phyloP scores from a whole-genome alignment of 768 basidiomycete genomes.

The Cyclocybe cylindracea region DNA sequence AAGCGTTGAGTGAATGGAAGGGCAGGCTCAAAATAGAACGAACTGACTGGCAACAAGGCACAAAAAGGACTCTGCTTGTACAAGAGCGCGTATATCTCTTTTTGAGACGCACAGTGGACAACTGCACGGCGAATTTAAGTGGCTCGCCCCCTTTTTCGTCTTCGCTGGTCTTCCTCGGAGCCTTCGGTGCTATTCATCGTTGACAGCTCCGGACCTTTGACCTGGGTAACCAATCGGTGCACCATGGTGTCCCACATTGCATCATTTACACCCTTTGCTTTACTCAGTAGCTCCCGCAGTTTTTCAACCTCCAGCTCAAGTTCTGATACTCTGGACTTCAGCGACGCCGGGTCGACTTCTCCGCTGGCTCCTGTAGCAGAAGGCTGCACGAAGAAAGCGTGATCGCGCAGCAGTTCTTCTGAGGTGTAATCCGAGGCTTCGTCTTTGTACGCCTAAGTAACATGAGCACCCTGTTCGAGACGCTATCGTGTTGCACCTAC shows the following conservation, averaged over 20 bases:
- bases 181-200: constrained; percentile 3
- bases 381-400: constrained; percentile 64
- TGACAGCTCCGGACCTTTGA: constrained; percentile 9
- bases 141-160: constrained; percentile 27
- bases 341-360: constrained; percentile 35
- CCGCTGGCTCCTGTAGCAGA: constrained; percentile 23
- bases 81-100: too few relatives aligned
- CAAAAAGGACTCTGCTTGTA: too few relatives aligned
- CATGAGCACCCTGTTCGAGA: constrained; percentile 4
- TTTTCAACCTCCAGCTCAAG: constrained; percentile 72
- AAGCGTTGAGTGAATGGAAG: too few relatives aligned
- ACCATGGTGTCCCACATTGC: constrained; percentile 91
- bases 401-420: constrained; percentile 64
- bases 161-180: constrained; percentile 15
- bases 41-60: neutral
- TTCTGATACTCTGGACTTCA: constrained; percentile 60
- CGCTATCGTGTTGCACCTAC: constrained; percentile 29
- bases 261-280: constrained; percentile 91
- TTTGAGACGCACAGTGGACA: neutral
- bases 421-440: constrained; percentile 41
- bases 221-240: constrained; percentile 47
- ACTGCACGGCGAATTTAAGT: constrained; percentile 8
- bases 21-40: neutral
- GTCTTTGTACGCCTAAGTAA: constrained; percentile 25
- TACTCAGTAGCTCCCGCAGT: constrained; percentile 70